A percentile compares a stretch with the other conserved stretches of the same genome.
Evolutionary conservation across 1,284 basidiomycete species (phyloP).

Genomic region (Exobasidium rhododendri): DNA sequence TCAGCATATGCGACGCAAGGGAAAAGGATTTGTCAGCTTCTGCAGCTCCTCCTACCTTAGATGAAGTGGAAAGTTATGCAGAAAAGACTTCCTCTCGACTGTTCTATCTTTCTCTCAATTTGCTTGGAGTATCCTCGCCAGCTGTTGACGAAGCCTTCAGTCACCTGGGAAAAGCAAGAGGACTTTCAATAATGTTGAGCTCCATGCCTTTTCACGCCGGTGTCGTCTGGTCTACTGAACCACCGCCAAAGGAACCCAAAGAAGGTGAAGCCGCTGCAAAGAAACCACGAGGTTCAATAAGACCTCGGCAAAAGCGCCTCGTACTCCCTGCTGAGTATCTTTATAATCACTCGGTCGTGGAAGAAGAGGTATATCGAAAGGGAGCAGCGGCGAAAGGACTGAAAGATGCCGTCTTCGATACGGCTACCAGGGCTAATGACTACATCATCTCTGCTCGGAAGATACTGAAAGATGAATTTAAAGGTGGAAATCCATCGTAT

Average conservation of each 20-base stretch:
- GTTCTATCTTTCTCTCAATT: conserved; percentile 43
- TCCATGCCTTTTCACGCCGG: conserved; percentile 39
- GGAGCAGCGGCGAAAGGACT: conserved; percentile 67
- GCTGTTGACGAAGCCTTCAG: conserved; percentile 46
- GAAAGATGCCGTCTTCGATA: conserved; percentile 73
- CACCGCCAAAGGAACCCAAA: neutral
- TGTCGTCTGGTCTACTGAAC: conserved; percentile 3
- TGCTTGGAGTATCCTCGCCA: conserved; percentile 32
- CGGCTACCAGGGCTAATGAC: conserved; percentile 86
- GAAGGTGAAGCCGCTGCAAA: neutral
- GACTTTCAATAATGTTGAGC: conserved; percentile 36
- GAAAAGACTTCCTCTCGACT: conserved; percentile 47
- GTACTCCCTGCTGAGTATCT: conserved; percentile 81
- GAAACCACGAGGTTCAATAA: neutral
- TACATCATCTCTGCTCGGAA: conserved; percentile 78
- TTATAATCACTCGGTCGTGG: conserved; percentile 72
- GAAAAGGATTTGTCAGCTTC: conserved; percentile 46
- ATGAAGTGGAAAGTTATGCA: conserved; percentile 41
- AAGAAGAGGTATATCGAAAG: conserved; percentile 78
- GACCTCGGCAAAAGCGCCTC: conserved; percentile 51
- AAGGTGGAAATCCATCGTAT: conserved; percentile 62
- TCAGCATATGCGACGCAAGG: conserved; percentile 47
- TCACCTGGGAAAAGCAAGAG: conserved; percentile 52
- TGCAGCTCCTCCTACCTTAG: conserved; percentile 38
- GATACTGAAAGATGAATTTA: conserved; percentile 65